Base-by-base conservation (phyloP, 169 alveolate species). In the Cryptosporidium viatorum region DNA sequence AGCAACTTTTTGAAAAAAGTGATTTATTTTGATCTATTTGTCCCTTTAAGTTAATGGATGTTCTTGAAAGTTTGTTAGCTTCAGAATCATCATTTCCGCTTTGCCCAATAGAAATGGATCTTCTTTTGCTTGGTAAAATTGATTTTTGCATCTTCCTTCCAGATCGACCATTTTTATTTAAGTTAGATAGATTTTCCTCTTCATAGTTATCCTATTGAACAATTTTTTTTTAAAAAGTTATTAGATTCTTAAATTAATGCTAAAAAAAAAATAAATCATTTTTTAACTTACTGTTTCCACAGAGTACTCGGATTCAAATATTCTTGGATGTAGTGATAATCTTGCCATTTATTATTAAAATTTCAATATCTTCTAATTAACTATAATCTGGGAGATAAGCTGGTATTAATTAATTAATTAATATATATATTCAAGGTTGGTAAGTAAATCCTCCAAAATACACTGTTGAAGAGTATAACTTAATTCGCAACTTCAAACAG, bases 21-120 rank as follows among this genome's bases (percentile, higher is more conserved):
- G 16, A 26, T 31, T 73, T 73, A 16, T 26, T 62, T n/a, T 48
- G 59, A n/a, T 80, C 89, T 41, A 80, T 41, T 41, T 59, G 60
- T 8, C 62, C 62, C 67, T 80, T 80, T 12, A 80, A 31, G 5
- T 50, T 50, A 26, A 80, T 59, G 1, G 89, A 80, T 3, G 69
- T 62, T 43, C 75, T 80, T 18, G 59, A 73, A 23, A 73, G 70
- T 73, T 18, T 55, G 16, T 8, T 29, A 39, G 62, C 29, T 55
- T 37, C 33, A 8, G 23, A 31, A 3, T 65, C 31, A 18, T 51
- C 55, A 16, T n/a, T 14, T 9, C 55, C 18, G 23, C 37, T 29
- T 12, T 39, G 14, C 26, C 41, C 43, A 37, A 73, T 59, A 35
- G 71, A 52, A 51, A 52, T 73, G 8, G 52, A 73, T n/a, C 70